These are phyloP conservation scores for Suhomyces emberorum DNA, from an alignment of 805 yeast species.

Conservation along the genomic window DNA sequence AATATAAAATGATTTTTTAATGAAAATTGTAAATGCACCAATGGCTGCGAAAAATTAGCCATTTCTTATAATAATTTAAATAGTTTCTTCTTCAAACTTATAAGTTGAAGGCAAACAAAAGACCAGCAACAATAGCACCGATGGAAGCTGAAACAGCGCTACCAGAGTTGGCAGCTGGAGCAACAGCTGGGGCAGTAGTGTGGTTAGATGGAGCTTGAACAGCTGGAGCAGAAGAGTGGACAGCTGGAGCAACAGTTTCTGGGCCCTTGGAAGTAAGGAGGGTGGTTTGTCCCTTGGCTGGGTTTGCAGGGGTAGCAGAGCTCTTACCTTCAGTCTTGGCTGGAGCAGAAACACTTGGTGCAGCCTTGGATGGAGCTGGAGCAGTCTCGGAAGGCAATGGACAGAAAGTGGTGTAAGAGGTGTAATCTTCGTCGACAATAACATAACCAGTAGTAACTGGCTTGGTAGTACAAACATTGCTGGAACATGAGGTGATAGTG, in stretches of 20 bases:
- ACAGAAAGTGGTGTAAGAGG: constrained; percentile 35
- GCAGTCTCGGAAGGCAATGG: constrained; percentile 18
- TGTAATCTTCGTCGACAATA: constrained; percentile 29
- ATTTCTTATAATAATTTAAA: not conserved
- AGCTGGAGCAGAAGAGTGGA: not conserved
- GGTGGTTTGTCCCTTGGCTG: constrained; percentile 5
- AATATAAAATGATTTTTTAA: not conserved
- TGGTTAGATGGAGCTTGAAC: constrained; percentile 2
- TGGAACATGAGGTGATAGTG: constrained; percentile 35
- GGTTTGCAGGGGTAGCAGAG: constrained; percentile 1
- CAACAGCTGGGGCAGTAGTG: constrained; percentile 6
- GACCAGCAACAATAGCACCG: constrained; percentile 10
- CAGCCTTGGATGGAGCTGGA: constrained; percentile 1
- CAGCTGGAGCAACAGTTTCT: not conserved
- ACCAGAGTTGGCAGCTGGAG: constrained; percentile 8
- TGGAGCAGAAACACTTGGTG: not conserved
- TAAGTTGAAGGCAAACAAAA: constrained; percentile 9
- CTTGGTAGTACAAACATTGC: constrained; percentile 22
- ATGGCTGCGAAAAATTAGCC: constrained; percentile 2
- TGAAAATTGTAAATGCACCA: constrained; percentile 3
- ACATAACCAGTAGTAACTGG: constrained; percentile 34
- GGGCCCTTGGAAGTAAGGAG: constrained; percentile 1
- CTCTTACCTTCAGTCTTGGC: not conserved
- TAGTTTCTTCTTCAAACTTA: constrained; percentile 4
- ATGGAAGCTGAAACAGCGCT: constrained; percentile 8